These are phyloP conservation scores for Cutaneotrichosporon dermatis DNA, from an alignment of 1,284 basidiomycete genomes.

Conservation along the genomic window DNA sequence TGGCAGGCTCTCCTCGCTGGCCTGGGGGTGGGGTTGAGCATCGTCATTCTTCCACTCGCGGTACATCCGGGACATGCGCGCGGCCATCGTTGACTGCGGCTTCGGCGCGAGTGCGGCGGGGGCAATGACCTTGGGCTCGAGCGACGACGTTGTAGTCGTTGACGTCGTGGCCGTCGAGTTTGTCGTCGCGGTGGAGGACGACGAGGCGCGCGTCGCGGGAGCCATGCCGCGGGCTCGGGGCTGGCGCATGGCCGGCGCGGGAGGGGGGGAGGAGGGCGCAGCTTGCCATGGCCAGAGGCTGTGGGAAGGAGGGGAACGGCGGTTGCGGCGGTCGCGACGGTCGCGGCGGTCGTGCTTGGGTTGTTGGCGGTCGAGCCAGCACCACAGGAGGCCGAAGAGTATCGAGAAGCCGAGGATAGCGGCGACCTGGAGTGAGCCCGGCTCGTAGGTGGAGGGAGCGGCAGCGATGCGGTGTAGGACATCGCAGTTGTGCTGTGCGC, in stretches of 20 bases:
- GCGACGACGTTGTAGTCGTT: not conserved
- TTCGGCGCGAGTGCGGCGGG: not conserved
- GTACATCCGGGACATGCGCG: not conserved
- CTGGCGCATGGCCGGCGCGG: too few relatives aligned
- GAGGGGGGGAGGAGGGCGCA: too few relatives aligned
- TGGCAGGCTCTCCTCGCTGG: not conserved
- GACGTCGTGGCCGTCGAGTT: not conserved
- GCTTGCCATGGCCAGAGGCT: too few relatives aligned
- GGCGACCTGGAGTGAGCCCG: not conserved
- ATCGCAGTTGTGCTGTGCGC: too few relatives aligned
- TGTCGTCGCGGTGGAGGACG: not conserved
- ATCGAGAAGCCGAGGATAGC: not conserved
- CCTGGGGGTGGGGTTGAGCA: not conserved
- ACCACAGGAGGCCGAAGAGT: conserved; percentile 1
- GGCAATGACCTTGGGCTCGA: not conserved
- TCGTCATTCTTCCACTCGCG: conserved; percentile 1
- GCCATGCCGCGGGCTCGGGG: too few relatives aligned
- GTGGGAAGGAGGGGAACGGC: too few relatives aligned
- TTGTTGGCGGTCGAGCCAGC: not conserved
- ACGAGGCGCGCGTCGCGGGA: not conserved
- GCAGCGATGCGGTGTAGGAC: not conserved
- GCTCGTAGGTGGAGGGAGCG: not conserved
- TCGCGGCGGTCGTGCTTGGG: too few relatives aligned
- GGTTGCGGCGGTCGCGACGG: not conserved
- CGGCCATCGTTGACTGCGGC: not conserved